These are phyloP conservation scores for Lepidium didymum DNA, from an alignment of 345 rosid species.

Conservation along the genomic window DNA sequence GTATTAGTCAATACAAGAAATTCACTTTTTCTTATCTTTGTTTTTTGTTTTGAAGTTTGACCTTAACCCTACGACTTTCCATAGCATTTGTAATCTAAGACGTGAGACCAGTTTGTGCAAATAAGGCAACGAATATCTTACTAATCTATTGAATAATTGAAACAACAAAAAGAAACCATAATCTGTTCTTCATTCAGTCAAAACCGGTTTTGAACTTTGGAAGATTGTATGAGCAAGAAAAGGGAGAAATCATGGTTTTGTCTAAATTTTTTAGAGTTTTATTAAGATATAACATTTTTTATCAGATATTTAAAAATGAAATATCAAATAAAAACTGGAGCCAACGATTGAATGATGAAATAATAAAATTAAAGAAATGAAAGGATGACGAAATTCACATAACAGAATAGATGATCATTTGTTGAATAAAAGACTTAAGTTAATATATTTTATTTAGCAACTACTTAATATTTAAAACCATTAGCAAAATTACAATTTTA, in stretches of 20 bases:
- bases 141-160: too few relatives aligned
- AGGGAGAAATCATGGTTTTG: not conserved
- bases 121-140: not conserved
- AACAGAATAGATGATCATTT: not conserved
- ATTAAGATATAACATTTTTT: not conserved
- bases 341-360: too few relatives aligned
- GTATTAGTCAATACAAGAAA: too few relatives aligned
- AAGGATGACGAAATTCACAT: too few relatives aligned
- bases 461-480: not conserved
- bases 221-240: not conserved
- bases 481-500: too few relatives aligned
- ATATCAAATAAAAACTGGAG: too few relatives aligned
- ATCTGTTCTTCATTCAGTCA: too few relatives aligned
- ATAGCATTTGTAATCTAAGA: not conserved
- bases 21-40: too few relatives aligned
- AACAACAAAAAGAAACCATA: too few relatives aligned
- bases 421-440: not conserved
- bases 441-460: not conserved
- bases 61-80: not conserved
- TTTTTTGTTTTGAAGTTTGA: too few relatives aligned
- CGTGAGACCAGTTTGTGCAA: slow-evolving; percentile 5
- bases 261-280: not conserved
- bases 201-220: not conserved
- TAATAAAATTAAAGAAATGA: too few relatives aligned
- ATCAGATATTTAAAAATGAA: too few relatives aligned